Conservation (phyloP, 2,329 filamentous ascomycete genomes). For the Sporothrix curviconia region DNA sequence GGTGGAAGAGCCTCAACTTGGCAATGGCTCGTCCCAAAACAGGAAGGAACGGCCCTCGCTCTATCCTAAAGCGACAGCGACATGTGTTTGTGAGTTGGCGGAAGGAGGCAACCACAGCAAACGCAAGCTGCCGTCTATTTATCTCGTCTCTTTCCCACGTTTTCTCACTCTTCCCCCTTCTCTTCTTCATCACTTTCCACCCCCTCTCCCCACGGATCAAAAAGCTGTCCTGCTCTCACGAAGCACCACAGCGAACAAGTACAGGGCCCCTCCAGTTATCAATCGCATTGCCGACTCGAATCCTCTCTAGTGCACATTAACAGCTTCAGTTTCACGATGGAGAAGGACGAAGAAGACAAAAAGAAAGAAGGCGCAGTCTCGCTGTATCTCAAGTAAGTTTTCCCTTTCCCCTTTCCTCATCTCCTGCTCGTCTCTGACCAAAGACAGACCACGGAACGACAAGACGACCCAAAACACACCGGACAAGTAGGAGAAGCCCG, state of each 20-base stretch:
- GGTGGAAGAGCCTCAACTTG: too few species aligned
- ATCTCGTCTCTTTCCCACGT: neutral
- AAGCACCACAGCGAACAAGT: too few species aligned
- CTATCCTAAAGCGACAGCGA: neutral
- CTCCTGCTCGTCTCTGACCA: neutral
- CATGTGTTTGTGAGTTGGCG: neutral
- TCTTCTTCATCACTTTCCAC: neutral
- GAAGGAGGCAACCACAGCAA: neutral
- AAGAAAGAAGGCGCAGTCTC: neutral
- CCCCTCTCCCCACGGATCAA: neutral
- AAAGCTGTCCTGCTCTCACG: neutral
- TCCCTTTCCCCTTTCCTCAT: too few species aligned
- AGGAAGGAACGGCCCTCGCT: constrained; percentile 2
- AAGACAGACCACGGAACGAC: constrained; percentile 3
- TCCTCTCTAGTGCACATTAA: neutral
- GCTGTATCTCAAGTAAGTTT: constrained; percentile 2
- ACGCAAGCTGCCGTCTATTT: neutral
- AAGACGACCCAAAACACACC: neutral
- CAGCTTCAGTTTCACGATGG: too few species aligned
- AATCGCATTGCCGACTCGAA: too few species aligned
- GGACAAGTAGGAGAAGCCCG: neutral
- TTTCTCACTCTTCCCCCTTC: neutral
- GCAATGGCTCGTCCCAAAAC: too few species aligned
- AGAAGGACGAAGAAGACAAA: too few species aligned
- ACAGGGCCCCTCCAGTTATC: too few species aligned